Evolutionary conservation across 2,329 filamentous ascomycete species (phyloP).

Genomic region (Xylaria sp.): DNA sequence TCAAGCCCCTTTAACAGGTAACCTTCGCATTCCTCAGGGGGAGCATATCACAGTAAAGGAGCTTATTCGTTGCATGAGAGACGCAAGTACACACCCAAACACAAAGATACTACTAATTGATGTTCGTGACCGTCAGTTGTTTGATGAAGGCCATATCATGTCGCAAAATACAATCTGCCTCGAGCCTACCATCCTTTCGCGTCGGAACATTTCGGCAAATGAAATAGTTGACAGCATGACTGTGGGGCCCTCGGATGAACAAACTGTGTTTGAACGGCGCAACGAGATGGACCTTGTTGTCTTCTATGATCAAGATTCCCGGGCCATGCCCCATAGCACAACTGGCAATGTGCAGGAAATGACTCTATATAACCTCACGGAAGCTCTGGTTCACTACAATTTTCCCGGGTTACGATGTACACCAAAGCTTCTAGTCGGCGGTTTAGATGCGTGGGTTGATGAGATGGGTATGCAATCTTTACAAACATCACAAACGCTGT

Average conservation of each 20-base stretch:
- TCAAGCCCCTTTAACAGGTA: conserved; percentile 34
- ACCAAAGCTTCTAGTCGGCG: conserved; percentile 75
- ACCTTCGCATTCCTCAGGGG: conserved; percentile 49
- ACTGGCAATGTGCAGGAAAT: conserved; percentile 38
- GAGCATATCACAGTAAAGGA: conserved; percentile 61
- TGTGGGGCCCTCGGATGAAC: conserved; percentile 68
- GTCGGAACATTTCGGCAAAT: conserved; percentile 59
- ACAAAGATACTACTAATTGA: conserved; percentile 78
- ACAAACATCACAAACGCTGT: conserved; percentile 39
- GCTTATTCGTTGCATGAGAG: conserved; percentile 64
- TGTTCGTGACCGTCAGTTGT: conserved; percentile 71
- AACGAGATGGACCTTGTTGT: conserved; percentile 81
- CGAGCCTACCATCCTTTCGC: conserved; percentile 68
- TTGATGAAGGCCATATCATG: conserved; percentile 84
- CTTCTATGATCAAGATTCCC: conserved; percentile 73
- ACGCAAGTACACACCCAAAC: conserved; percentile 41
- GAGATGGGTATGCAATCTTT: conserved; percentile 67
- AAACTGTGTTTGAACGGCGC: conserved; percentile 63
- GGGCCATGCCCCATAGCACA: conserved; percentile 41
- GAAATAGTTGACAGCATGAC: conserved; percentile 64
- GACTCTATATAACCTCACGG: conserved; percentile 66
- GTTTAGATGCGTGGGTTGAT: conserved; percentile 80
- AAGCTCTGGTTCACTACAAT: conserved; percentile 79
- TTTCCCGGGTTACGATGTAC: conserved; percentile 66
- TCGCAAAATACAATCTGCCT: conserved; percentile 81